Conservation (phyloP, 1,284 basidiomycete species). For the Sanghuangporus weigelae region DNA sequence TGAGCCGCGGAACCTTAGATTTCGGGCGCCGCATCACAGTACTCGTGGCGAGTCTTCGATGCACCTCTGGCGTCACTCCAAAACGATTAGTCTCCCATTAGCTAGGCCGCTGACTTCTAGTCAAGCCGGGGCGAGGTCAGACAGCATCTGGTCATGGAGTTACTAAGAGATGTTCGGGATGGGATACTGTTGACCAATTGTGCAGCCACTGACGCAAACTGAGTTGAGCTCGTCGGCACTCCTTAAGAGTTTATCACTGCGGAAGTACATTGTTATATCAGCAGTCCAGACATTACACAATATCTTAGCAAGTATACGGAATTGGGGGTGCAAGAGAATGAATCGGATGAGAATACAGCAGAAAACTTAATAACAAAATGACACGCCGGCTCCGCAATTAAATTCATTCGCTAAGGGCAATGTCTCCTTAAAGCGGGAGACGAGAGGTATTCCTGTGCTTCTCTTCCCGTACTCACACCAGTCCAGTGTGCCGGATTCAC, state of each 20-base stretch:
- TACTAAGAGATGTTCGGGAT: not conserved
- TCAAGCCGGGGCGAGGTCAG: not conserved
- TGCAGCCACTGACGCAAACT: not conserved
- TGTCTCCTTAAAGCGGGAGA: not conserved
- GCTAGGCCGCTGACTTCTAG: not conserved
- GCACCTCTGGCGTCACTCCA: no score
- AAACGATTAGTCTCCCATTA: no score
- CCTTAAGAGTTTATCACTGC: not conserved
- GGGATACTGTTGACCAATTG: not conserved
- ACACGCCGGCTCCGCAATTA: not conserved
- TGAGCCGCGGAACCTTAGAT: no score
- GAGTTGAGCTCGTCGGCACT: not conserved
- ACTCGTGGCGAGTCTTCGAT: no score
- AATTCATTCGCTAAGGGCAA: not conserved
- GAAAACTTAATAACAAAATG: not conserved
- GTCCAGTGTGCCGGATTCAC: not conserved
- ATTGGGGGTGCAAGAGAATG: not conserved
- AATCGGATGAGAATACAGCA: not conserved
- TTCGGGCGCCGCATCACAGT: no score
- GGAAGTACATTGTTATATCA: not conserved
- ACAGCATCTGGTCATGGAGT: not conserved
- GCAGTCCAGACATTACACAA: not conserved
- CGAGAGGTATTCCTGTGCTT: not conserved
- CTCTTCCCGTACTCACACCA: not conserved
- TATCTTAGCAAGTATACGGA: not conserved